A percentile compares a stretch with the other conserved stretches of the same genome.
These are phyloP conservation scores for Turritis glabra DNA, from an alignment of 345 rosid species.

Conservation along the genomic window DNA sequence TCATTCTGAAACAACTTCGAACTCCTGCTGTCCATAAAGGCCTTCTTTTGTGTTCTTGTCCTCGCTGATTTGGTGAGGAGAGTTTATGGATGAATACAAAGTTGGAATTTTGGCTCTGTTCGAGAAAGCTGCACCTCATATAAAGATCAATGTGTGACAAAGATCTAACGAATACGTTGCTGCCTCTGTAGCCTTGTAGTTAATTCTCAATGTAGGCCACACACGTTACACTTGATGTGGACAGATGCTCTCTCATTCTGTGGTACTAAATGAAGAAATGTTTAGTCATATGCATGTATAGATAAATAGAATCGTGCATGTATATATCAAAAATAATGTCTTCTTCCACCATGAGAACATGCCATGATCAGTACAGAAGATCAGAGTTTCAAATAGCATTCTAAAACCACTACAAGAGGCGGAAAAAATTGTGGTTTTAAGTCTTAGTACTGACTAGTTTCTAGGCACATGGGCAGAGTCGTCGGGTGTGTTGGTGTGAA, in stretches of 20 bases:
- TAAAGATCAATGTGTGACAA: conserved; percentile 25
- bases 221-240: conserved; percentile 26
- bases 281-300: background rate
- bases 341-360: background rate
- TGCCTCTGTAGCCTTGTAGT: conserved; percentile 27
- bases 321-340: background rate
- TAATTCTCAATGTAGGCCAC: conserved; percentile 33
- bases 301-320: too few relatives aligned
- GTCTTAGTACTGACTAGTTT: conserved; percentile 39
- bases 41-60: conserved; percentile 3
- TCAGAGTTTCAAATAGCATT: conserved; percentile 1
- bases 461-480: conserved; percentile 95
- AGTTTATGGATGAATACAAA: conserved; percentile 19
- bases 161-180: conserved; percentile 35
- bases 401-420: background rate
- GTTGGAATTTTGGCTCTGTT: conserved; percentile 22
- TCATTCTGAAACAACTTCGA: conserved; percentile 17
- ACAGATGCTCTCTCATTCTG: conserved; percentile 7
- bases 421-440: background rate
- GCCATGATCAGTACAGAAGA: conserved; percentile 1
- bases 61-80: conserved; percentile 13
- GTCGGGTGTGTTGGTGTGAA: conserved; percentile 71
- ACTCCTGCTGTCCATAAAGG: background rate
- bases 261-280: conserved; percentile 16
- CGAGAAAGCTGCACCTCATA: conserved; percentile 29